Evolutionary conservation across 129 eudicot genomes (phyloP).

Genomic region (Artemisia annua): DNA sequence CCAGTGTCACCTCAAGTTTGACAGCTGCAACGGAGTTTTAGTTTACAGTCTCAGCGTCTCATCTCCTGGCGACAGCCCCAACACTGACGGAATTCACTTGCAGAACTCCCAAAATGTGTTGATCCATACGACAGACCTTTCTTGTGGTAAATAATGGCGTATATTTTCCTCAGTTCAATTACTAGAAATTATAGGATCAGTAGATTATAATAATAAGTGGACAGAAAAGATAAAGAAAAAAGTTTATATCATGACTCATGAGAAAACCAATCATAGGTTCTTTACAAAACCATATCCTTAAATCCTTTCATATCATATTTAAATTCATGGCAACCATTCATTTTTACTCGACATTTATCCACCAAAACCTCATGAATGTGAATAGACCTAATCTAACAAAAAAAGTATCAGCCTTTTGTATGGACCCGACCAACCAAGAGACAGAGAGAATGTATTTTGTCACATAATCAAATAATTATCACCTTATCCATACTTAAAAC

Average conservation of each 20-base stretch:
- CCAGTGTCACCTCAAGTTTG: conserved; percentile 90
- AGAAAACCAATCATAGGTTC: conserved; percentile 25
- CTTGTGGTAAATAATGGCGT: conserved; percentile 62
- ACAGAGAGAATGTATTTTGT: conserved; percentile 1
- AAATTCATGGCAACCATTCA: conserved; percentile 31
- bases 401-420: conserved; percentile 17
- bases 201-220: not conserved
- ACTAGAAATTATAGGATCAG: not conserved
- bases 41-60: conserved; percentile 55
- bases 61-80: conserved; percentile 94
- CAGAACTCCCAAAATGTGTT: conserved; percentile 84
- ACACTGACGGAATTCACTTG: conserved; percentile 93
- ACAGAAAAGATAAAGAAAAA: not conserved
- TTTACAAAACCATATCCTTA: conserved; percentile 22
- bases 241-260: not conserved
- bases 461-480: conserved; percentile 15
- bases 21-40: conserved; percentile 73
- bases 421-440: conserved; percentile 13
- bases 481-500: conserved; percentile 14
- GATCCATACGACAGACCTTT: conserved; percentile 60
- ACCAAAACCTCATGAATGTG: conserved; percentile 19
- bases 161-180: not conserved
- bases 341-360: conserved; percentile 26
- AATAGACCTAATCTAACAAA: conserved; percentile 14
- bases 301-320: conserved; percentile 6